A percentile compares a stretch with the other conserved stretches of the same genome.
Conservation (phyloP, 495 filamentous ascomycete genomes). For the Penicillium macrosclerotiorum region DNA sequence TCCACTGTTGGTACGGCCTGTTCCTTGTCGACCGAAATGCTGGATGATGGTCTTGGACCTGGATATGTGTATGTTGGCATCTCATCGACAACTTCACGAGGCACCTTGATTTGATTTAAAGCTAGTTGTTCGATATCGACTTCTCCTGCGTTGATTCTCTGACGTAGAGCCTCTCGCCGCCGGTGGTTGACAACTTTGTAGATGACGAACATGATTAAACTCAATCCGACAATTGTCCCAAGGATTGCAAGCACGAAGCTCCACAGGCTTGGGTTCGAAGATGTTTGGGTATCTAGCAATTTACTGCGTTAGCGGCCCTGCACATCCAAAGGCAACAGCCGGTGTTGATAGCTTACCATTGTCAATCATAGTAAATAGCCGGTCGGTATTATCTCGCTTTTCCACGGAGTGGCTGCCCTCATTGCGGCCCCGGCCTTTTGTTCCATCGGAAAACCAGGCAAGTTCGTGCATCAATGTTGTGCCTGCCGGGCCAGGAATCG, state of each 20-base stretch:
- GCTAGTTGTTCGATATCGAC: slow-evolving; percentile 78
- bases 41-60: slow-evolving; percentile 29
- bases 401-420: slow-evolving; percentile 12
- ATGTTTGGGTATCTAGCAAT: not conserved
- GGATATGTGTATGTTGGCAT: slow-evolving; percentile 76
- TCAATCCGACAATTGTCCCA: slow-evolving; percentile 66
- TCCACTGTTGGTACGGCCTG: slow-evolving; percentile 5
- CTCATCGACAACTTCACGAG: slow-evolving; percentile 60
- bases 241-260: slow-evolving; percentile 77
- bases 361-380: slow-evolving; percentile 64
- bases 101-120: slow-evolving; percentile 71
- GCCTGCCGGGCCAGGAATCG: slow-evolving; percentile 67
- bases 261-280: slow-evolving; percentile 67
- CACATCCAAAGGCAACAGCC: no score
- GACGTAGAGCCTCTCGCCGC: slow-evolving; percentile 60
- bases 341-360: slow-evolving; percentile 30
- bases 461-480: slow-evolving; percentile 67
- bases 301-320: not conserved
- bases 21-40: slow-evolving; percentile 11
- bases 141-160: slow-evolving; percentile 69
- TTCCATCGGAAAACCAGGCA: slow-evolving; percentile 70
- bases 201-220: slow-evolving; percentile 59
- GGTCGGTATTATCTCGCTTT: slow-evolving; percentile 51
- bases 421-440: slow-evolving; percentile 34
- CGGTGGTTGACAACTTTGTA: slow-evolving; percentile 75